Conservation (phyloP, 495 filamentous ascomycete species). For the Penicillium bovifimosum region DNA sequence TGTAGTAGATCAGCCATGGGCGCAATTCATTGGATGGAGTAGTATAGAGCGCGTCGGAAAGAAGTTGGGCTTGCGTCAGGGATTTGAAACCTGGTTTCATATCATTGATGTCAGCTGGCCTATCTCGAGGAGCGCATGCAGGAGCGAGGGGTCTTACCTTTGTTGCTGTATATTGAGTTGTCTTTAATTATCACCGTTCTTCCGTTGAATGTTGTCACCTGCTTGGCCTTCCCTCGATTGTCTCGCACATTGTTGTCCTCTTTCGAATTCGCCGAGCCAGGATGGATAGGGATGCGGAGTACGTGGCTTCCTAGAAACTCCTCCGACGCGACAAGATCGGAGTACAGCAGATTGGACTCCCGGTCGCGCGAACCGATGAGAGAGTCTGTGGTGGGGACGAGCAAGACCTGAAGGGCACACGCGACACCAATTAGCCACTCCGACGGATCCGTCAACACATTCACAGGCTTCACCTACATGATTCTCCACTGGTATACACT, state of each 20-base stretch:
- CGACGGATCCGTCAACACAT: conserved; percentile 10
- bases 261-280: conserved; percentile 51
- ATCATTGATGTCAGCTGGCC: conserved; percentile 11
- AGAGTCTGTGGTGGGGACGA: conserved; percentile 89
- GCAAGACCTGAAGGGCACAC: conserved; percentile 58
- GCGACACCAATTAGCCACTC: conserved; percentile 15
- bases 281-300: conserved; percentile 66
- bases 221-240: conserved; percentile 85
- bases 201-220: conserved; percentile 87
- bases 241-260: conserved; percentile 78
- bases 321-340: conserved; percentile 78
- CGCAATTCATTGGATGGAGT: conserved; percentile 74
- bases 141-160: conserved; percentile 53
- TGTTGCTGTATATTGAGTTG: conserved; percentile 88
- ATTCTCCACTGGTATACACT: conserved; percentile 88
- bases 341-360: conserved; percentile 70
- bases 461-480: conserved; percentile 53
- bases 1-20: conserved; percentile 95
- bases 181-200: conserved; percentile 94
- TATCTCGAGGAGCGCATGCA: not conserved
- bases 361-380: conserved; percentile 84
- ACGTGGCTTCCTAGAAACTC: conserved; percentile 98
- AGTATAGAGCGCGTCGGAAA: conserved; percentile 84
- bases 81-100: conserved; percentile 72
- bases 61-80: conserved; percentile 81